These are phyloP conservation scores for Solanum pennellii DNA, from an alignment of 257 asterid genomes.

Conservation along the genomic window DNA sequence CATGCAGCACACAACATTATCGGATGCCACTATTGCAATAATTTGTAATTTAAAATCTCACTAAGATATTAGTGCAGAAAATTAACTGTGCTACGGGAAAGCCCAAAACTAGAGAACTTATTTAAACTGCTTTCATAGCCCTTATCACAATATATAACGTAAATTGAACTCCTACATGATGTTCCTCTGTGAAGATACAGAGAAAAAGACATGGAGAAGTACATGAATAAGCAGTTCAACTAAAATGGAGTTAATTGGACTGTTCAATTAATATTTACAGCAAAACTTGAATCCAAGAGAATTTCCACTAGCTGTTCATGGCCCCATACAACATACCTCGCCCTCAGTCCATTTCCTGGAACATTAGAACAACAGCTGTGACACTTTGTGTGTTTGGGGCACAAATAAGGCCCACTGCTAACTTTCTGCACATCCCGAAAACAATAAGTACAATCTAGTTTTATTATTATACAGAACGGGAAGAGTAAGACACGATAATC, in stretches of 20 bases:
- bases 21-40: neutral
- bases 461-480: neutral
- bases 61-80: neutral
- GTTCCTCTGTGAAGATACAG: neutral
- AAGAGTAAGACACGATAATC: neutral
- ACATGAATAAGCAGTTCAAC: neutral
- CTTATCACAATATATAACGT: neutral
- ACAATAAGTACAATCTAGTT: conserved; percentile 1
- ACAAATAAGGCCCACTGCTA: conserved; percentile 83
- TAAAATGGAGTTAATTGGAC: neutral
- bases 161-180: neutral
- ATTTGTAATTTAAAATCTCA: neutral
- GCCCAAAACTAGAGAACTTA: neutral
- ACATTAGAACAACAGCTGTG: conserved; percentile 89
- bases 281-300: neutral
- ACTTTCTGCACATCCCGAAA: conserved; percentile 53
- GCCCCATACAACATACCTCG: conserved; percentile 46
- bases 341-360: conserved; percentile 93
- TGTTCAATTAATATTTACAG: neutral
- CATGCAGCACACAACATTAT: neutral
- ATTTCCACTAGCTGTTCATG: neutral
- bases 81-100: neutral
- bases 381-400: conserved; percentile 93
- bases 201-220: neutral
- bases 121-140: neutral